These are phyloP conservation scores for Talaromyces sp. DNA, from an alignment of 2,329 filamentous ascomycete genomes.

Conservation along the genomic window DNA sequence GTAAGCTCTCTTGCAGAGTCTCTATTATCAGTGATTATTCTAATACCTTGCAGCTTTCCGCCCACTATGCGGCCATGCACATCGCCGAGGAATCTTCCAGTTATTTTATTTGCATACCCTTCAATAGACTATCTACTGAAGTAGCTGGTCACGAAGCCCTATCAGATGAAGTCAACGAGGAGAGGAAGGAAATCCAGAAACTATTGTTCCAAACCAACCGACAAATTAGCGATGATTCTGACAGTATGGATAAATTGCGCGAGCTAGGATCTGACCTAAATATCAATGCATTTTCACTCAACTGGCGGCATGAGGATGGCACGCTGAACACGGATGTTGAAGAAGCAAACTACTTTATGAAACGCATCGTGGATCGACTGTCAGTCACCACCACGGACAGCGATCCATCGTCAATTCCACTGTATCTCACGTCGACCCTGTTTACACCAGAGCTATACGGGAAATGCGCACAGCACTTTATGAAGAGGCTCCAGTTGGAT, in stretches of 20 bases:
- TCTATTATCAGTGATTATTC: background rate
- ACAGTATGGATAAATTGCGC: background rate
- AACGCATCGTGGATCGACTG: conserved; percentile 37
- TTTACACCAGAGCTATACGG: background rate
- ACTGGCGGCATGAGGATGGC: conserved; percentile 38
- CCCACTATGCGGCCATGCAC: background rate
- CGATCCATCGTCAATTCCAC: background rate
- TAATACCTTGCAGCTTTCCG: background rate
- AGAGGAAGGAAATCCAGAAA: background rate
- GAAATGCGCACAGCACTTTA: background rate
- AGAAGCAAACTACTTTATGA: conserved; percentile 48
- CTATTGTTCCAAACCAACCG: background rate
- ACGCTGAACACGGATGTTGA: conserved; percentile 41
- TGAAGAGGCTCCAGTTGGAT: conserved; percentile 16
- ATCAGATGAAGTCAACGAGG: background rate
- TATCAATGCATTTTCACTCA: conserved; percentile 20
- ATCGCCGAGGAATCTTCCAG: background rate
- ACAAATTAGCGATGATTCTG: background rate
- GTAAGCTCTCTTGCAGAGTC: conserved; percentile 18
- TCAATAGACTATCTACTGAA: background rate
- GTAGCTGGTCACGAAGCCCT: background rate
- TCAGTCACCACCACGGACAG: conserved; percentile 39
- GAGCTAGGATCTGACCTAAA: background rate
- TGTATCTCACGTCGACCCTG: background rate
- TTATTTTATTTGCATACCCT: background rate